Conservation (phyloP, 768 basidiomycete genomes). For the Termitomyces sp. region DNA sequence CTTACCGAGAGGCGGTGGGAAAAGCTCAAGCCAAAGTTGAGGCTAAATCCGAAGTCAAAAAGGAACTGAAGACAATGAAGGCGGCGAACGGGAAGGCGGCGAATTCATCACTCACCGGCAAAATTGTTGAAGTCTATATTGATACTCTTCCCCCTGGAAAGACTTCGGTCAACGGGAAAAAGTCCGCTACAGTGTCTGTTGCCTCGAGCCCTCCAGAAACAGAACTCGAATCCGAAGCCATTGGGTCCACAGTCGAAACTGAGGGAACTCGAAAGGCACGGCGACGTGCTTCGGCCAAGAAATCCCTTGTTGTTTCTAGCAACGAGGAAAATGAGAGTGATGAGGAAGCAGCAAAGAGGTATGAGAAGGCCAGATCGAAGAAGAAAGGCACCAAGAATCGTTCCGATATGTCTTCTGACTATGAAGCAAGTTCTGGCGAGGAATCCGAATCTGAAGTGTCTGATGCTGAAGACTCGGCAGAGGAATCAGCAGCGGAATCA, state of each 20-base stretch:
- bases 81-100: conserved; percentile 1
- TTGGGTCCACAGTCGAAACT: conserved; percentile 20
- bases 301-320: conserved; percentile 48
- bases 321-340: conserved; percentile 41
- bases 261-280: conserved; percentile 32
- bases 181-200: conserved; percentile 27
- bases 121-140: conserved; percentile 56
- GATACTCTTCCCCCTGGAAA: conserved; percentile 22
- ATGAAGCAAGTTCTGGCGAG: conserved; percentile 33
- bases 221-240: conserved; percentile 32
- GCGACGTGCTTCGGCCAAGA: conserved; percentile 36
- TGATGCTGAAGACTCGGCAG: conserved; percentile 29
- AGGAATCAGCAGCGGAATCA: conserved; percentile 18
- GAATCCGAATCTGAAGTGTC: conserved; percentile 16
- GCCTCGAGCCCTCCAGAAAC: conserved; percentile 31
- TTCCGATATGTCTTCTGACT: conserved; percentile 35
- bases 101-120: conserved; percentile 9
- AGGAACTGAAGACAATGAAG: conserved; percentile 12
- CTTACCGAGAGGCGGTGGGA: conserved; percentile 60
- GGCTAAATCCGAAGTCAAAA: conserved; percentile 1
- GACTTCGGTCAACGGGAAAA: conserved; percentile 15
- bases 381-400: conserved; percentile 15
- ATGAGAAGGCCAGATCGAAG: conserved; percentile 17
- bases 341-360: conserved; percentile 23
- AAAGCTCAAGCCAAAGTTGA: conserved; percentile 21